A percentile compares a stretch with the other conserved stretches of the same genome.
These are phyloP conservation scores for Corylus americana DNA, from an alignment of 306 rosid genomes.

Conservation along the genomic window DNA sequence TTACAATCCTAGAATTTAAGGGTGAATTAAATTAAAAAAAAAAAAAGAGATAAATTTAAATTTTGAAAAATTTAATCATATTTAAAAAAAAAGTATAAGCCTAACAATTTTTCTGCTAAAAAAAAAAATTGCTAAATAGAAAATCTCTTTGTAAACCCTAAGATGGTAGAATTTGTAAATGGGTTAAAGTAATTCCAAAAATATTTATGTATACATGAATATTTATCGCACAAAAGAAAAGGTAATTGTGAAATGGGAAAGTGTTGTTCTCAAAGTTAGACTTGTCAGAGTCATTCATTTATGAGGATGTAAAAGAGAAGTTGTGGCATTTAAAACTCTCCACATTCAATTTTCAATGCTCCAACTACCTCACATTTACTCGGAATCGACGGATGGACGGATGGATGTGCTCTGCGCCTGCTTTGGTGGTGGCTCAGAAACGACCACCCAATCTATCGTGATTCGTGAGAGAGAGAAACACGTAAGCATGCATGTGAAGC, in stretches of 20 bases:
- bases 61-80: no score
- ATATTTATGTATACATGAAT: no score
- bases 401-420: not conserved
- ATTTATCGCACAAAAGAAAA: no score
- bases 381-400: not conserved
- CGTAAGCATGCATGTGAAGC: slow-evolving; percentile 34
- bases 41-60: no score
- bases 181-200: no score
- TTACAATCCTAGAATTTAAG: no score
- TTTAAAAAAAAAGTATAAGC: no score
- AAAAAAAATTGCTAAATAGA: no score
- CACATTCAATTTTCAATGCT: not conserved
- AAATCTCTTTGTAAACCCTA: no score
- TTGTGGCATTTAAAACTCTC: slow-evolving; percentile 14
- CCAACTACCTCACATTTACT: slow-evolving; percentile 30
- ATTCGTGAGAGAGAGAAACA: not conserved
- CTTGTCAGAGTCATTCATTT: not conserved
- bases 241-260: not conserved
- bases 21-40: no score
- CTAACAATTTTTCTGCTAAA: no score
- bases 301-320: not conserved
- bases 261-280: not conserved
- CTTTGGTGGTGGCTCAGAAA: not conserved
- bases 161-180: no score
- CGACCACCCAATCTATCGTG: not conserved